phyloP scores from a whole-genome alignment of 2,329 filamentous ascomycete genomes.

The Talaromyces sp. region DNA sequence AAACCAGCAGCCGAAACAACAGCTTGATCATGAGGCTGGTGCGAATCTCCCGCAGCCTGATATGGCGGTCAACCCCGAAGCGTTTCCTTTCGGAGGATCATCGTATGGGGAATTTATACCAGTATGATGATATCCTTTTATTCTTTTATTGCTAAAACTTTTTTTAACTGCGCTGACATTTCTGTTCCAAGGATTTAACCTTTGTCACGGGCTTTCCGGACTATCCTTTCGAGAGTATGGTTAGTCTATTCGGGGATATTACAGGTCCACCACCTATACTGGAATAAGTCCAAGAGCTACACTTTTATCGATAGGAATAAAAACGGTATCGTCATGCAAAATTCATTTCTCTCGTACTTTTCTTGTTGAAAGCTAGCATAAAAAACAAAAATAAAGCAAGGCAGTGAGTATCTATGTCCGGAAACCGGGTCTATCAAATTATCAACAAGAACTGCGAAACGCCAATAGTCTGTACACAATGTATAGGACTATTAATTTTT shows the following conservation, averaged over 20 bases:
- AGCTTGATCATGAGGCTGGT: conserved; percentile 6
- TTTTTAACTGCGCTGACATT: background rate
- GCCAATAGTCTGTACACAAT: background rate
- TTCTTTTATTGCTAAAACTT: no score
- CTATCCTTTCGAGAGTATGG: conserved; percentile 32
- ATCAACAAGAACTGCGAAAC: background rate
- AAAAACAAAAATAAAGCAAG: background rate
- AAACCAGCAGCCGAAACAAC: background rate
- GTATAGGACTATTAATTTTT: background rate
- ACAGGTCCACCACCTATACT: background rate
- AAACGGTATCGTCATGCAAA: background rate
- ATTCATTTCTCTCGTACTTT: background rate
- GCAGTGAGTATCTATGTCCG: background rate
- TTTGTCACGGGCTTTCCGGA: conserved; percentile 33
- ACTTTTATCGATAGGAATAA: background rate
- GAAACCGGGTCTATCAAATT: background rate
- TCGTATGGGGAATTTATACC: conserved; percentile 15
- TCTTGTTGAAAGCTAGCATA: background rate
- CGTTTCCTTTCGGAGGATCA: conserved; percentile 15
- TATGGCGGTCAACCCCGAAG: conserved; percentile 9
- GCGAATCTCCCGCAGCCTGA: conserved; percentile 8
- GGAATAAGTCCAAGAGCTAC: background rate
- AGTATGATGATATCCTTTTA: conserved; percentile 12
- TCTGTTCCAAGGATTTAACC: conserved; percentile 22
- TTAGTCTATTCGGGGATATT: conserved; percentile 29